Conservation (phyloP, 2,329 filamentous ascomycete genomes). For the Trichophyton simii region DNA sequence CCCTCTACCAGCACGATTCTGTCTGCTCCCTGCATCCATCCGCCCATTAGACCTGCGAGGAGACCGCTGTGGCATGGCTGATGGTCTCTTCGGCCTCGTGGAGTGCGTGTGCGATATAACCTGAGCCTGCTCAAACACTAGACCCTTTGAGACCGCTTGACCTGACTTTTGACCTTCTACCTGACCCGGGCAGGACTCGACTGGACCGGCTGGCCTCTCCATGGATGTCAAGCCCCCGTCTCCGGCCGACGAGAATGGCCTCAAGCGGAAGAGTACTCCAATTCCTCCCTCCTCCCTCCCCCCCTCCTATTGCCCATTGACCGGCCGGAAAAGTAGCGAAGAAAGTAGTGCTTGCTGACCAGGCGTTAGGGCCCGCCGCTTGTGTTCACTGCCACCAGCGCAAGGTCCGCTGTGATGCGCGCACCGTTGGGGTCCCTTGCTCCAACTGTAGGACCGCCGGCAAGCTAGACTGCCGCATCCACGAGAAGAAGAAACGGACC, state of each 20-base stretch:
- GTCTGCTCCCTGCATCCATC: too few relatives aligned
- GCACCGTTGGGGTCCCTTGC: constrained; percentile 36
- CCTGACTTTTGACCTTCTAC: too few relatives aligned
- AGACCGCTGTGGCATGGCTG: neutral
- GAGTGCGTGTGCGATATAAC: neutral
- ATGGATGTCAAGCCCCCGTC: constrained; percentile 9
- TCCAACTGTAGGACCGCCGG: constrained; percentile 37
- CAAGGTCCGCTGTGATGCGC: constrained; percentile 41
- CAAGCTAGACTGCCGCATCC: constrained; percentile 34
- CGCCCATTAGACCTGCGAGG: too few relatives aligned
- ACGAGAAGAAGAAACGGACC: constrained; percentile 40
- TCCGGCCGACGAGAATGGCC: constrained; percentile 9
- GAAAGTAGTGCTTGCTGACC: neutral
- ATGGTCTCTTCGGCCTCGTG: neutral
- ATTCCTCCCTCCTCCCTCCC: neutral
- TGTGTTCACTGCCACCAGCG: constrained; percentile 40
- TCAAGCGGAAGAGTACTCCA: constrained; percentile 13
- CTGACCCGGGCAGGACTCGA: neutral
- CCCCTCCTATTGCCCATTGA: too few relatives aligned
- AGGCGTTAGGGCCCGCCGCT: constrained; percentile 28
- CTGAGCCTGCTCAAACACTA: neutral
- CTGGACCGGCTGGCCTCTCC: constrained; percentile 4
- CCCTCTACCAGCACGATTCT: too few relatives aligned
- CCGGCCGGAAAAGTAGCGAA: too few relatives aligned
- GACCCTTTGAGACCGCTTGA: neutral